Base-by-base conservation (phyloP, 2,329 filamentous ascomycete genomes). In the Stylonectria norvegica region DNA sequence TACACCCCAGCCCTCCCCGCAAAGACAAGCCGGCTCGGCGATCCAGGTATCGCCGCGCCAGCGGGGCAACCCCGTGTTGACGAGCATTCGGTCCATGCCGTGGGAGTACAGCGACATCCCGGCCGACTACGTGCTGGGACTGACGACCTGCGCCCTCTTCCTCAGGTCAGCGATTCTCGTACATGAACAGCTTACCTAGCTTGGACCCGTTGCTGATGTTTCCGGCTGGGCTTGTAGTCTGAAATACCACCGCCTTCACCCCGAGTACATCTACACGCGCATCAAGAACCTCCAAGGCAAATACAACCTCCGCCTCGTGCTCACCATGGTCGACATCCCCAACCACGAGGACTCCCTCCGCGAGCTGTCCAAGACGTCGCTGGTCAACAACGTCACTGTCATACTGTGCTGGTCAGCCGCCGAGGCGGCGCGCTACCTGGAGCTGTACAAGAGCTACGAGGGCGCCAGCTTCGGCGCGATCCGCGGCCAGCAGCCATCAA, bases 61-160 rank as follows among this genome's bases (percentile, higher is more conserved):
- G 64, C 94, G 95, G 65, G 93, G 91, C 47, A 98, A 98, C 56
- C 93, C 93, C 0, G 86, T 97, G 35, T 71, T 98, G 20, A 85
- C 87, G 38, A 81, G 84, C 64, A 79, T 98, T 55, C 83, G 85
- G 45, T 83, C 85, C 1, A 75, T 94, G 43, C 79, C 89, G 1
- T 98, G 93, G 93, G 93, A 98, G 66, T 97, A 95, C 65, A 90
- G 88, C 47, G 91, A 97, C 58, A 95, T 95, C n/a, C 84, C 86
- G 2, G 88, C 91, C 20, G 93, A 98, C 67, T 98, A 94, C 63
- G 85, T 91, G 7, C 73, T 97, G 17, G 91, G 93, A 0, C 62
- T 78, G 29, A 95, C 89, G 0, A 95, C 90, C 5, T 95, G 91
- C 58, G 90, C 88, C 1, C 75, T 98, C 5, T 98, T 97, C 61